Conservation (phyloP, 768 basidiomycete species). For the Tricholoma matsutake region DNA sequence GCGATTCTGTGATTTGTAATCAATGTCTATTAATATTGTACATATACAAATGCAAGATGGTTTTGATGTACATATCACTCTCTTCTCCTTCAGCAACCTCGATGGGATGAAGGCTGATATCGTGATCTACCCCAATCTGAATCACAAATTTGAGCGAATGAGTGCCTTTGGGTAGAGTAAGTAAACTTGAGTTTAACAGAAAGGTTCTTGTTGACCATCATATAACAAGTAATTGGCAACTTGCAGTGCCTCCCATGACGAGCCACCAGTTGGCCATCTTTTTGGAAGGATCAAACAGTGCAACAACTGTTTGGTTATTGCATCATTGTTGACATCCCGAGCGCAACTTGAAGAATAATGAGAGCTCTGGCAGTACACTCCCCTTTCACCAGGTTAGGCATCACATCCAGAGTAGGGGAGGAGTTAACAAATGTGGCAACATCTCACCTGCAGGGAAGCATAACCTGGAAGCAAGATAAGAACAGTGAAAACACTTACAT, state of each 20-base stretch:
- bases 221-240: conserved; percentile 80
- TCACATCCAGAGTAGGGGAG: conserved; percentile 94
- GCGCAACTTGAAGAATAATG: conserved; percentile 73
- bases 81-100: conserved; percentile 91
- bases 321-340: conserved; percentile 84
- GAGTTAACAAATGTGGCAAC: conserved; percentile 96
- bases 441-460: conserved; percentile 61
- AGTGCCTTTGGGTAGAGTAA: conserved; percentile 76
- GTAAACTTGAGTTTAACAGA: conserved; percentile 86
- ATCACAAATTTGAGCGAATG: conserved; percentile 90
- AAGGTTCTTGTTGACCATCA: conserved; percentile 87
- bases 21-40: too few relatives aligned
- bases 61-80: too few relatives aligned
- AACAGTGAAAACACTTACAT: conserved; percentile 61
- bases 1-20: too few relatives aligned
- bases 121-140: conserved; percentile 91
- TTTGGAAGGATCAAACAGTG: conserved; percentile 86
- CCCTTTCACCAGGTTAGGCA: conserved; percentile 80
- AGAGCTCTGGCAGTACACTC: conserved; percentile 85
- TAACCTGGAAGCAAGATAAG: conserved; percentile 12
- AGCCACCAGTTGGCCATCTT: conserved; percentile 99
- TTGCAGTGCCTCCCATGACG: conserved; percentile 81
- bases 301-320: conserved; percentile 81
- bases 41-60: too few relatives aligned
- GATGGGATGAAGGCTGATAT: conserved; percentile 77